Evolutionary conservation across 768 basidiomycete genomes (phyloP), one percentile per base, ranked within the genome.

Genomic region (Cystobasidium ongulense): DNA sequence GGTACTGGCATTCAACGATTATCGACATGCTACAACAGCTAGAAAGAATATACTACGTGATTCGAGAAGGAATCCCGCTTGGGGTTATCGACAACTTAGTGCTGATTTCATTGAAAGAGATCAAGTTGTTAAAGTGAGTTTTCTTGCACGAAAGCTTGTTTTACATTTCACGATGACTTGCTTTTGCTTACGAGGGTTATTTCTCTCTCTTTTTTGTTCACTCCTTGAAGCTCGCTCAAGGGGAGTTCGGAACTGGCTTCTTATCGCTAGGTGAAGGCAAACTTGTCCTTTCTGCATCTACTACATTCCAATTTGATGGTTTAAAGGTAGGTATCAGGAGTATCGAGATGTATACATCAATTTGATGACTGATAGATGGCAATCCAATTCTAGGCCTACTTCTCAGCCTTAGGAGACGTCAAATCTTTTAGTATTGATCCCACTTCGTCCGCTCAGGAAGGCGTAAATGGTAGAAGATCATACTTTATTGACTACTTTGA

Each of bases 231-330:
- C 29, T 71, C 52, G 68, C 68, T 27, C 11, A 38, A 35, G 53
- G 54, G 1, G 17, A n/a, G 18, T 71, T 71, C 54, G 39, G 10
- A 10, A 35, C 53, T n/a, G 59, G 53, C 18, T 29, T 71, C 27
- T 29, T 71, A 29, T 71, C 68, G 50, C n/a, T 54, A 29, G 68
- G 68, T 35, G 68, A 71, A 71, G 68, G 68, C 2, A 59, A 61
- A 43, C 54, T 71, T n/a, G 33, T 23, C 5, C 27, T 71, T 38
- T 64, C 33, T 2, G 13, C 41, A 25, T 38, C 63, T 64, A 25
- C 63, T 25, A 7, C 33, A 7, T 46, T 64, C 23, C 36, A 64
- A 21, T 39, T 21, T 46, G 63, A 64, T 3, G 63, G 63, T 27
- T 25, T 64, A 3, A 64, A 64, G 63, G 63, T 64, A 36, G 18